Percentiles rank a stretch among this genome's conserved stretches.
These are phyloP conservation scores for Didymella lethalis DNA, from an alignment of 2,329 filamentous ascomycete genomes.

Conservation along the genomic window DNA sequence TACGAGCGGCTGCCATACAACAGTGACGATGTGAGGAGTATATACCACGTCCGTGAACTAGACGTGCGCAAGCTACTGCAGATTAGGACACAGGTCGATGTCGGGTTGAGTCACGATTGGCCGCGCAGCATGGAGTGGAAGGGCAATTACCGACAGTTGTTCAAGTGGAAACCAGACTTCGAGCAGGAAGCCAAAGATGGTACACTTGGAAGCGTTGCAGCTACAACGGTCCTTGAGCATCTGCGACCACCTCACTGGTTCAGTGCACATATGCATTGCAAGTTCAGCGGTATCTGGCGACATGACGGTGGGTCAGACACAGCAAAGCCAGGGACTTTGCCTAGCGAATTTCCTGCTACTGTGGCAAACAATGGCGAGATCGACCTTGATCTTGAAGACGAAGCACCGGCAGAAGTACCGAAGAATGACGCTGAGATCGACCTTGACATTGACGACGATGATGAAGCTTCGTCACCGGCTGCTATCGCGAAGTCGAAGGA, in stretches of 20 bases:
- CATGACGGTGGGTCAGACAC: conserved; percentile 50
- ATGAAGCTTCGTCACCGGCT: conserved; percentile 15
- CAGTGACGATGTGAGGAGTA: conserved; percentile 75
- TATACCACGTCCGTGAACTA: conserved; percentile 89
- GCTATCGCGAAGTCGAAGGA: conserved; percentile 23
- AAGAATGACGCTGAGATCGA: conserved; percentile 51
- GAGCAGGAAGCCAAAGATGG: conserved; percentile 77
- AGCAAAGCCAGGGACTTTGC: conserved; percentile 9
- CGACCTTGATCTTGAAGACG: conserved; percentile 64
- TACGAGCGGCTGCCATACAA: conserved; percentile 87
- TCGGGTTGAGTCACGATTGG: conserved; percentile 97
- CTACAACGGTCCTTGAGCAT: conserved; percentile 79
- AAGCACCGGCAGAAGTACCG: conserved; percentile 41
- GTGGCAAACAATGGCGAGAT: conserved; percentile 67
- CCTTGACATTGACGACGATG: conserved; percentile 52
- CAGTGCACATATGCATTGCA: conserved; percentile 86
- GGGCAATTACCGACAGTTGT: conserved; percentile 74
- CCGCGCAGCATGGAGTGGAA: conserved; percentile 81
- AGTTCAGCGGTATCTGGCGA: conserved; percentile 72
- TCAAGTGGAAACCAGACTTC: conserved; percentile 77
- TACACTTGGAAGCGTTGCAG: conserved; percentile 79
- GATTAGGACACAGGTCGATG: conserved; percentile 84
- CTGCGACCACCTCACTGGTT: conserved; percentile 90
- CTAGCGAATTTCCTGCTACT: background rate
- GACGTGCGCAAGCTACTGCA: conserved; percentile 91